Evolutionary conservation across 108 stramenopile species (phyloP).

Genomic region (Cyclotella baltica): DNA sequence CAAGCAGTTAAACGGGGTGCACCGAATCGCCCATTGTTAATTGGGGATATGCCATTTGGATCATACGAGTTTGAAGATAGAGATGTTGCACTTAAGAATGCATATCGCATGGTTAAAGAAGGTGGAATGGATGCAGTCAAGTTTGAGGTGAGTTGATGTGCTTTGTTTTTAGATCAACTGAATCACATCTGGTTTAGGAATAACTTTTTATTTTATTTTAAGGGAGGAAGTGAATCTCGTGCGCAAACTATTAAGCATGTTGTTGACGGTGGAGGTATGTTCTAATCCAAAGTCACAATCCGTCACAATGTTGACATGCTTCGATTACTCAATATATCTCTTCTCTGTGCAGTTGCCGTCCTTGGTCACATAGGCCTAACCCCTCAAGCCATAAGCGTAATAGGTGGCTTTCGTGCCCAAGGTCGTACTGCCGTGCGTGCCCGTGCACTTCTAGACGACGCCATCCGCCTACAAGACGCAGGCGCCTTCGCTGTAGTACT

Average conservation of each 20-base stretch:
- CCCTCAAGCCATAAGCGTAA: constrained; percentile 95
- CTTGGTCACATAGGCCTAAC: constrained; percentile 98
- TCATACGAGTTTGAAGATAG: constrained; percentile 92
- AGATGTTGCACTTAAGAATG: constrained; percentile 87
- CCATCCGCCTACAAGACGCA: constrained; percentile 93
- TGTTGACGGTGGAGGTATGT: constrained; percentile 90
- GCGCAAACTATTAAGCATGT: constrained; percentile 82
- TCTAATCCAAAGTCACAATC: not conserved
- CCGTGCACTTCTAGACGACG: constrained; percentile 89
- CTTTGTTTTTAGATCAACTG: not conserved
- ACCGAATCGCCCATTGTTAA: constrained; percentile 81
- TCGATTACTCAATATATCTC: too few species aligned
- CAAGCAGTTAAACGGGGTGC: constrained; percentile 87
- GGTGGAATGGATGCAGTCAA: constrained; percentile 94
- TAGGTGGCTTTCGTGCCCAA: constrained; percentile 98
- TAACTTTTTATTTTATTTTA: not conserved
- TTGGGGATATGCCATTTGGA: constrained; percentile 99
- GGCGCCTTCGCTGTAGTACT: constrained; percentile 96
- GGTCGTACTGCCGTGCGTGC: constrained; percentile 94
- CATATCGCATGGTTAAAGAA: constrained; percentile 92
- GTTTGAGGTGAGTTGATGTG: constrained; percentile 77
- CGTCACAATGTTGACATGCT: too few species aligned
- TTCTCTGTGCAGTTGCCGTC: constrained; percentile 79
- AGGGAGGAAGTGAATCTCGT: constrained; percentile 77
- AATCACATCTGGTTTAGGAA: not conserved